Evolutionary conservation across 2,329 filamentous ascomycete species (phyloP).

Genomic region (Pseudogymnoascus sp.): DNA sequence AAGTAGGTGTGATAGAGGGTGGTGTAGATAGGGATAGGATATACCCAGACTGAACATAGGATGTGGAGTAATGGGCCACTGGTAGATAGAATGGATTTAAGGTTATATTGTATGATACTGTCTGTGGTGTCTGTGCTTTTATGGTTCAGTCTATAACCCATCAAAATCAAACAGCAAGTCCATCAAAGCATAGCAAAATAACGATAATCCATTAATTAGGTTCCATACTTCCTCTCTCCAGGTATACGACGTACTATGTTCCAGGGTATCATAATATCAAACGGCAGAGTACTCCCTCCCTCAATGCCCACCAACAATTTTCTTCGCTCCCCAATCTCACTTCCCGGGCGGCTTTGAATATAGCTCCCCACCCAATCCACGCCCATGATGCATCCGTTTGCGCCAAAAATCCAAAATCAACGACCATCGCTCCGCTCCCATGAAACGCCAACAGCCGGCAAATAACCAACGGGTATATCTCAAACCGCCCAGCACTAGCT

Average conservation of each 20-base stretch:
- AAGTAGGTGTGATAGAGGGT: background rate
- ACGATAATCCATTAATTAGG: background rate
- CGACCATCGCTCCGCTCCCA: background rate
- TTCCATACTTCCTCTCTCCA: background rate
- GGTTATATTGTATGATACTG: background rate
- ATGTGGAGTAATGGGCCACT: background rate
- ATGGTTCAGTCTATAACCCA: background rate
- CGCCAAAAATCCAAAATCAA: background rate
- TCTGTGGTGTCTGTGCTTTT: background rate
- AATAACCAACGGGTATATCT: background rate
- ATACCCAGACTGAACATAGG: background rate
- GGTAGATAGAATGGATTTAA: background rate
- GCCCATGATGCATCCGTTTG: background rate
- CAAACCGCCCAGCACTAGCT: too few species aligned
- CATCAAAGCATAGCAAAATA: background rate
- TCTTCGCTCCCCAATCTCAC: background rate
- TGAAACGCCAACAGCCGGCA: background rate
- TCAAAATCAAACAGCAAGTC: background rate
- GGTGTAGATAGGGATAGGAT: conserved; percentile 1
- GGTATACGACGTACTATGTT: background rate
- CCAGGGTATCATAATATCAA: background rate
- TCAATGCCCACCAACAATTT: background rate
- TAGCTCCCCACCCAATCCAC: background rate
- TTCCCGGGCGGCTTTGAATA: background rate
- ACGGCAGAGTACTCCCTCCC: background rate